These are phyloP conservation scores for Talaromyces stipitatus DNA, from an alignment of 495 filamentous ascomycete species.

Conservation along the genomic window DNA sequence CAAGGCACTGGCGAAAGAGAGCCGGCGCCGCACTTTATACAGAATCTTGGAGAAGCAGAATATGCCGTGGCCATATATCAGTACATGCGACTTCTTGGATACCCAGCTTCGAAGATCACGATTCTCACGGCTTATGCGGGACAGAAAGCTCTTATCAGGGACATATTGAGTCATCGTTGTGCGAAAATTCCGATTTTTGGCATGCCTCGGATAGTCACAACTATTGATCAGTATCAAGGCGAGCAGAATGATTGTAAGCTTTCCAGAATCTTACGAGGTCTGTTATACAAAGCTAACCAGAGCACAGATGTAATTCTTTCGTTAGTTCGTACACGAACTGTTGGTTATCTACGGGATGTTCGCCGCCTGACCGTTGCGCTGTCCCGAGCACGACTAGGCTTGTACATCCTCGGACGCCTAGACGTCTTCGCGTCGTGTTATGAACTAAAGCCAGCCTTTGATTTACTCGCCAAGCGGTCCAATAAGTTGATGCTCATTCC, in stretches of 20 bases:
- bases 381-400: constrained; percentile 81
- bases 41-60: constrained; percentile 95
- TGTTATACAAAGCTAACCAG: constrained; percentile 12
- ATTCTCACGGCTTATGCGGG: constrained; percentile 93
- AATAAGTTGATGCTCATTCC: constrained; percentile 74
- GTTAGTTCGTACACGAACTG: constrained; percentile 75
- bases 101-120: constrained; percentile 83
- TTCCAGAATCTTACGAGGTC: background rate
- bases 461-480: constrained; percentile 58
- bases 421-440: constrained; percentile 84
- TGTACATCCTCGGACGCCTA: constrained; percentile 88
- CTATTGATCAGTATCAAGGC: constrained; percentile 97
- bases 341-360: constrained; percentile 92
- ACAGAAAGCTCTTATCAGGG: constrained; percentile 83
- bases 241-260: constrained; percentile 97
- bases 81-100: constrained; percentile 96
- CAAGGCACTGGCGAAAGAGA: constrained; percentile 84
- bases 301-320: constrained; percentile 81
- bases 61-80: constrained; percentile 93
- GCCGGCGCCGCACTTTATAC: constrained; percentile 92
- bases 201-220: constrained; percentile 80
- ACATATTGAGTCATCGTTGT: constrained; percentile 83
- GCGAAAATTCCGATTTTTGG: constrained; percentile 79
- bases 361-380: constrained; percentile 94
- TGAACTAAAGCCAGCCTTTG: constrained; percentile 82